phyloP scores from a whole-genome alignment of 306 rosid species.

The Malus domestica region DNA sequence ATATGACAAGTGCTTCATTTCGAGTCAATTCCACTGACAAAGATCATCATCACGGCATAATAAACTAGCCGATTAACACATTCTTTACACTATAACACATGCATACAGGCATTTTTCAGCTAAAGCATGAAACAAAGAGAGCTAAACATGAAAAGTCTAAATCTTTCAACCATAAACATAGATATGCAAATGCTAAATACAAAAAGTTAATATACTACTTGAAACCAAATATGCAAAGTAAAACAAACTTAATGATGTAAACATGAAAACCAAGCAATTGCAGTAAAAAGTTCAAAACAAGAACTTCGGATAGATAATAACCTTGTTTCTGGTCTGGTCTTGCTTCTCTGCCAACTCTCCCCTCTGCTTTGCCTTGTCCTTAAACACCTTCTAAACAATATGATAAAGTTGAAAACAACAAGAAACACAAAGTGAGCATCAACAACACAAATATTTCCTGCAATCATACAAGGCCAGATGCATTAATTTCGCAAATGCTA shows the following conservation, averaged over 20 bases:
- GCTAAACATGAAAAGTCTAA: not conserved
- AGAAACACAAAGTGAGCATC: constrained; percentile 20
- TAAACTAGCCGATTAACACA: not conserved
- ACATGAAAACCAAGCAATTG: no score
- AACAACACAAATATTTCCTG: not conserved
- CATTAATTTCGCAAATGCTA: not conserved
- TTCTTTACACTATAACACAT: not conserved
- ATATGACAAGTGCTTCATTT: not conserved
- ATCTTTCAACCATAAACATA: not conserved
- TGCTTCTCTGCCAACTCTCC: no score
- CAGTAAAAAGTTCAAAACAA: no score
- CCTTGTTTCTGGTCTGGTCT: constrained; percentile 72
- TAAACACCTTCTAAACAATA: constrained; percentile 1
- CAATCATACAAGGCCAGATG: not conserved
- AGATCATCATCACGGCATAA: not conserved
- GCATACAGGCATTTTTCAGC: not conserved
- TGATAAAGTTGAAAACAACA: constrained; percentile 12
- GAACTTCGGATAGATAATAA: constrained; percentile 11
- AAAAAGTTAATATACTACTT: not conserved
- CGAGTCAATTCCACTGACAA: not conserved
- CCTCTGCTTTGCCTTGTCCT: not conserved
- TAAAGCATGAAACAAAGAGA: not conserved
- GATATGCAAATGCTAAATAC: not conserved
- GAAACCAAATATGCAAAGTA: not conserved
- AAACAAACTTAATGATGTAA: not conserved